Percentiles rank a stretch among this genome's conserved stretches.
Evolutionary conservation across 1,284 basidiomycete genomes (phyloP).

Genomic region (Cutaneotrichosporon arboriforme): DNA sequence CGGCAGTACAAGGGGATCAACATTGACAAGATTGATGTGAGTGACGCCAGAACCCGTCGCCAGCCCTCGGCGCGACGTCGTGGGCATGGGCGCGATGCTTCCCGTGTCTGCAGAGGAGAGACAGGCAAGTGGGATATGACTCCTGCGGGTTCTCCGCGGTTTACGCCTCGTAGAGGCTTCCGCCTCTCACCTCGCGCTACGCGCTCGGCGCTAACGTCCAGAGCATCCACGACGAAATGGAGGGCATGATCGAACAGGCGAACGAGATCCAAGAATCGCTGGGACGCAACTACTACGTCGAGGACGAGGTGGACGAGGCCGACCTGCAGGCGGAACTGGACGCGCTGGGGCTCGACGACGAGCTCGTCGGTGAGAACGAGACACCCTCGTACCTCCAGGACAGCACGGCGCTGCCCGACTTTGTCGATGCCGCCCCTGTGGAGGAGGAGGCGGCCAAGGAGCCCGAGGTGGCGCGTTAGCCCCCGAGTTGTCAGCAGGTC

Average conservation of each 20-base stretch:
- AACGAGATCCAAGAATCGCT: slow-evolving; percentile 96
- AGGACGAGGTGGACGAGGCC: slow-evolving; percentile 95
- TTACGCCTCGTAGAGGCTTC: neutral
- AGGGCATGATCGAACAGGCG: slow-evolving; percentile 91
- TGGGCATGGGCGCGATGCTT: neutral
- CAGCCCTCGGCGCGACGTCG: no score
- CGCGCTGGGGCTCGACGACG: slow-evolving; percentile 69
- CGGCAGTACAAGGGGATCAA: slow-evolving; percentile 97
- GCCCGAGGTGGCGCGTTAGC: slow-evolving; percentile 26
- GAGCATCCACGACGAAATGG: slow-evolving; percentile 96
- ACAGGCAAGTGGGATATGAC: neutral
- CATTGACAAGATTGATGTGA: slow-evolving; percentile 95
- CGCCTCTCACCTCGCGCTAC: neutral
- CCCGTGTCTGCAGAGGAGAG: no score
- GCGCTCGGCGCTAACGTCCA: slow-evolving; percentile 38
- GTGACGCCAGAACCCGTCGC: no score
- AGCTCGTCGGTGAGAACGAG: slow-evolving; percentile 67
- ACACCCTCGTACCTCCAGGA: slow-evolving; percentile 78
- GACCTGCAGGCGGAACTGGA: slow-evolving; percentile 95
- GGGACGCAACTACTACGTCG: slow-evolving; percentile 88
- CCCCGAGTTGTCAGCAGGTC: neutral
- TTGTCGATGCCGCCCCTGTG: slow-evolving; percentile 73
- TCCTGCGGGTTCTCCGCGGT: neutral
- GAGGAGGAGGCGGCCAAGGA: slow-evolving; percentile 29
- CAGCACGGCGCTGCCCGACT: slow-evolving; percentile 78